Base-by-base conservation (phyloP, 2,329 filamentous ascomycete species). In the Capronia americana region DNA sequence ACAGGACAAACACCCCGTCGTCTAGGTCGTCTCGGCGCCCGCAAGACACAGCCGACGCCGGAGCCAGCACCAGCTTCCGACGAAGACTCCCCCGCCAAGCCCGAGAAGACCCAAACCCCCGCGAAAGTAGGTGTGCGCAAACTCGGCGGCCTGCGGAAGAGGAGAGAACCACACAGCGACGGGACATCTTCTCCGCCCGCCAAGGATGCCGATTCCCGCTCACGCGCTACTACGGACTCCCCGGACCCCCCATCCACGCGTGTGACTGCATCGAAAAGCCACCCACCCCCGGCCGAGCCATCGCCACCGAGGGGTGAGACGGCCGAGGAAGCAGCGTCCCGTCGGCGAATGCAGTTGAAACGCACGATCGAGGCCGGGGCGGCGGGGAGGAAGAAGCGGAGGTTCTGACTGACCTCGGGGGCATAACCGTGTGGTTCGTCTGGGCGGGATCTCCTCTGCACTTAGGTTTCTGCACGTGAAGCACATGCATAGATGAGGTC, bases 321-420 rank as follows among this genome's bases (percentile, higher is more conserved):
- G 2, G 81, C 82, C 10, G 78, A 85, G 66, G 82, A 88, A 64
- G 82, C 80, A 61, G 86, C 86, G 2, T 79, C 86, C 67, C 78
- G 82, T 61, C 87, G 83, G 70, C 79, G 87, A 12, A 80, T 84
- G 57, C 84, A 86, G 72, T 73, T 89, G 67, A 88, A 87, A 73
- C 78, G 82, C 20, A 78, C 83, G 50, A 72, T 87, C 17, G 82
- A 82, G 60, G 78, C 85, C 84, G 69, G 82, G 79, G 60, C 80
- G 81, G 10, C 78, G 74, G 56, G 51, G 38, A 88, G 85, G 79
- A 88, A 87, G 79, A 87, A 84, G 73, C 75, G 85, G 63, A 85
- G 78, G 65, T 87, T 87, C 68, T 87, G 74, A 78, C 34, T 38
- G 28, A 28, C 23, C 7, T 2, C 17, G 17, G 17, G 38, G 10